Evolutionary conservation across 1,284 basidiomycete genomes (phyloP), one percentile per base, ranked within the genome.

Genomic region (Lentinula novae-zelandiae): DNA sequence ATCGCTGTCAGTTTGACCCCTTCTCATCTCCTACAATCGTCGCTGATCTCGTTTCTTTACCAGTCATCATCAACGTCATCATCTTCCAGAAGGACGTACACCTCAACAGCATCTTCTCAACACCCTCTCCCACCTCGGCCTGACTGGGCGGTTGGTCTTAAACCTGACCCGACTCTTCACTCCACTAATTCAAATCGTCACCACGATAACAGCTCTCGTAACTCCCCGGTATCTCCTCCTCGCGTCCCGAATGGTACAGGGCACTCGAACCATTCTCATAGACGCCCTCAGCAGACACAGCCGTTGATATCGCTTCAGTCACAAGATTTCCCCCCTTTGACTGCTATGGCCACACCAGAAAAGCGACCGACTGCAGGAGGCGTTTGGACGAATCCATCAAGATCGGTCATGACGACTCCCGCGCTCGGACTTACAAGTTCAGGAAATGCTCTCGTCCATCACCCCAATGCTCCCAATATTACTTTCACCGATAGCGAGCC

Each of bases 121-220:
- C 90, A 93, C 68, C 90, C 90, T 27, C 78, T 93, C 51, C 90
- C 90, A 9, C 75, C 89, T 3, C 81, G 90, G 61, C 90, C 90
- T 44, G 90, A 93, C 69, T 93, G 91, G 90, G 90, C 90, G 22
- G 89, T 92, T 10, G 89, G 90, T 7, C 76, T 92, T 39, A 89
- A 87, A 69, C 83, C 90, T 0, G 85, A 89, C 63, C 83, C 85
- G 48, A 86, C 82, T 10, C 71, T 87, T 48, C 82, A 84, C 20
- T 46, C 44, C 17, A 46, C 44, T 64, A 65, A 79, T 52, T 72
- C 78, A 4, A 73, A 76, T 58, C 77, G 81, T 34, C 81, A 82
- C 66, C 80, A 81, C 62, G 73, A 79, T 57, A 53, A 58, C 65
- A 65, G 53, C 60, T 61, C 60, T 8, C 58, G 62, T 13, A 62